Percentiles rank a stretch among this genome's conserved stretches.
Conservation (phyloP, 2,329 filamentous ascomycete genomes). For the Xylogone sp. region DNA sequence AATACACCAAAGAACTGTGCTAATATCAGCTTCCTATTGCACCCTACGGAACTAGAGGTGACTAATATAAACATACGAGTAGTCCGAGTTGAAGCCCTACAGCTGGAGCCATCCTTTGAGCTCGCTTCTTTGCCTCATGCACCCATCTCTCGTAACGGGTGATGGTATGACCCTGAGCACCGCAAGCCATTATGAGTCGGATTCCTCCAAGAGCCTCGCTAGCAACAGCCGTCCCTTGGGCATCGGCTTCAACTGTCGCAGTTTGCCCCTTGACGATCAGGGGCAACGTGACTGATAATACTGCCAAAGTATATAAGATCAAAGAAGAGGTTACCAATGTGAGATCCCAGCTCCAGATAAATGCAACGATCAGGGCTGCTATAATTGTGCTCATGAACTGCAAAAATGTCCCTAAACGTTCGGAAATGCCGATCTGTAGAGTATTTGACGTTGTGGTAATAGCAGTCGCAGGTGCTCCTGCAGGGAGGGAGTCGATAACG, state of each 20-base stretch:
- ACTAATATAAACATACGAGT: not conserved
- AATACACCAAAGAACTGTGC: not conserved
- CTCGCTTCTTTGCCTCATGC: slow-evolving; percentile 42
- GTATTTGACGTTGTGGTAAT: slow-evolving; percentile 64
- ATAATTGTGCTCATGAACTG: slow-evolving; percentile 52
- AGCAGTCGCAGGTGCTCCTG: slow-evolving; percentile 57
- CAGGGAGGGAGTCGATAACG: slow-evolving; percentile 62
- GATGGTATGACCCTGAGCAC: slow-evolving; percentile 51
- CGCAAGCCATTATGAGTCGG: slow-evolving; percentile 56
- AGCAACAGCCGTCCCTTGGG: slow-evolving; percentile 51
- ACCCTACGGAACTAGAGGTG: not conserved
- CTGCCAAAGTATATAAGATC: slow-evolving; percentile 49
- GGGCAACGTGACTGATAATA: slow-evolving; percentile 44
- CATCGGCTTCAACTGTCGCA: slow-evolving; percentile 42
- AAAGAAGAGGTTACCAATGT: slow-evolving; percentile 54
- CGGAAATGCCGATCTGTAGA: slow-evolving; percentile 58
- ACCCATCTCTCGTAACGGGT: slow-evolving; percentile 50
- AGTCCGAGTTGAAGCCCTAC: slow-evolving; percentile 25
- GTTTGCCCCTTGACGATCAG: slow-evolving; percentile 49
- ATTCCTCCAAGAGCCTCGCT: slow-evolving; percentile 55
- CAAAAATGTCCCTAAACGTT: slow-evolving; percentile 55
- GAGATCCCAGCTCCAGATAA: slow-evolving; percentile 53
- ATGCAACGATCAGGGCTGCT: slow-evolving; percentile 49
- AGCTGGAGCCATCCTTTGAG: slow-evolving; percentile 18
- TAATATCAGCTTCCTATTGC: not conserved